A percentile compares a stretch with the other conserved stretches of the same genome.
phyloP scores from a whole-genome alignment of 345 rosid genomes.

The Acer campestre region DNA sequence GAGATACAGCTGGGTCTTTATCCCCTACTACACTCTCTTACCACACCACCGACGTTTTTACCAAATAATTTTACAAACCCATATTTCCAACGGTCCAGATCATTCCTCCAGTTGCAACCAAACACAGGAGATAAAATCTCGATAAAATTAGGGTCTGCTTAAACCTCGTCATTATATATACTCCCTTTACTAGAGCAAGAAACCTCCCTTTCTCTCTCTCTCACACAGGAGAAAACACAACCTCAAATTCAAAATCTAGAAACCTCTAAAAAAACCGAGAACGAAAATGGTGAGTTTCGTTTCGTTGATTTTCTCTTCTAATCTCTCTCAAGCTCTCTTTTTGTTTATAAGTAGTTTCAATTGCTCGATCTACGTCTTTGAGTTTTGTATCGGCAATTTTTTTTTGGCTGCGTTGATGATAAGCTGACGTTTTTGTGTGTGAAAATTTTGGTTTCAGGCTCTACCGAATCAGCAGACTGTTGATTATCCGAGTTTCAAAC shows the following conservation, averaged over 20 bases:
- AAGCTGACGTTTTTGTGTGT: background rate
- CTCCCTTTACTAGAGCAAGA: background rate
- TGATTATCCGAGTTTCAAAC: slow-evolving; percentile 51
- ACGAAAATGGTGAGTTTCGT: slow-evolving; percentile 13
- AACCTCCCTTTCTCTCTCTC: background rate
- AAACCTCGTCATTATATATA: slow-evolving; percentile 19
- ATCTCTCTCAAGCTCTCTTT: too few species aligned
- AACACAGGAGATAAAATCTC: background rate
- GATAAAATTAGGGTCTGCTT: slow-evolving; percentile 13
- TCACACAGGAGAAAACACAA: background rate
- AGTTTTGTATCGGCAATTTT: too few species aligned
- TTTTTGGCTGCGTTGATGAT: background rate
- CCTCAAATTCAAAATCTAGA: slow-evolving; percentile 14
- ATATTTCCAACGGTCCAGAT: background rate
- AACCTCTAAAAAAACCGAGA: background rate
- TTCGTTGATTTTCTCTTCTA: background rate
- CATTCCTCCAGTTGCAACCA: background rate
- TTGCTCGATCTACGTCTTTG: slow-evolving; percentile 1
- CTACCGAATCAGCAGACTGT: slow-evolving; percentile 44
- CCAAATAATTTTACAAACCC: too few species aligned
- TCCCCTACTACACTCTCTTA: background rate
- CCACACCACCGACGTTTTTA: background rate
- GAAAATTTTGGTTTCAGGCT: slow-evolving; percentile 28
- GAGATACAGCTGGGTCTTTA: background rate
- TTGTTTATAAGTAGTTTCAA: background rate